A percentile compares a stretch with the other conserved stretches of the same genome.
phyloP scores from a whole-genome alignment of 208 protist genomes.

The Trichomonas gallinae region DNA sequence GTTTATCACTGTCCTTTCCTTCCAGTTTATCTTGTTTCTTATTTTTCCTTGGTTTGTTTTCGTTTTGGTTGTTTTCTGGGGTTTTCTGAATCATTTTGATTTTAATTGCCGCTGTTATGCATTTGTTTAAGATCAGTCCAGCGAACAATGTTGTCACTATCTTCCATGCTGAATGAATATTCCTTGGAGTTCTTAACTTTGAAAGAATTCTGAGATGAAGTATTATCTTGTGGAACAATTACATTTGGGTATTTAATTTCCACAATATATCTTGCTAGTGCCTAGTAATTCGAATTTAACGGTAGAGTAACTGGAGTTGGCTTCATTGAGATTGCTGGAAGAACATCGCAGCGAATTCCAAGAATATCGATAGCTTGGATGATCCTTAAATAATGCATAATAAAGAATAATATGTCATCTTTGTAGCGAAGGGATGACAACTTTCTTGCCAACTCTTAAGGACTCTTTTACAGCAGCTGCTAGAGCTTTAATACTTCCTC shows the following conservation, averaged over 20 bases:
- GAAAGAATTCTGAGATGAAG: background rate
- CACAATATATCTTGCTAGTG: background rate
- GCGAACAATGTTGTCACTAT: background rate
- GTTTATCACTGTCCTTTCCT: background rate
- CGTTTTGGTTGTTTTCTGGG: background rate
- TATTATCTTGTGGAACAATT: background rate
- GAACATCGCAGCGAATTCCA: background rate
- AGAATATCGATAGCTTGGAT: background rate
- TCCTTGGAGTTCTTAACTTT: background rate
- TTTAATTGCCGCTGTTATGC: background rate
- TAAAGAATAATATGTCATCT: background rate
- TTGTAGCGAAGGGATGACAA: background rate
- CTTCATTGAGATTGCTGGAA: background rate
- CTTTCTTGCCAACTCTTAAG: background rate
- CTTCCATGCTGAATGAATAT: background rate
- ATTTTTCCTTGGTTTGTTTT: background rate
- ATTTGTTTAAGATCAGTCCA: background rate
- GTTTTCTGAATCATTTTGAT: background rate
- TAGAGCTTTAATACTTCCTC: background rate
- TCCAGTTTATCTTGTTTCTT: no score
- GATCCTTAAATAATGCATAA: background rate
- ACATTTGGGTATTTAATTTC: background rate
- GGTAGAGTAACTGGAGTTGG: background rate
- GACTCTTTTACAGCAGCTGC: background rate
- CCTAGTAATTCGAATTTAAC: background rate